Conservation (phyloP, 306 rosid genomes). For the Medicago arabica region DNA sequence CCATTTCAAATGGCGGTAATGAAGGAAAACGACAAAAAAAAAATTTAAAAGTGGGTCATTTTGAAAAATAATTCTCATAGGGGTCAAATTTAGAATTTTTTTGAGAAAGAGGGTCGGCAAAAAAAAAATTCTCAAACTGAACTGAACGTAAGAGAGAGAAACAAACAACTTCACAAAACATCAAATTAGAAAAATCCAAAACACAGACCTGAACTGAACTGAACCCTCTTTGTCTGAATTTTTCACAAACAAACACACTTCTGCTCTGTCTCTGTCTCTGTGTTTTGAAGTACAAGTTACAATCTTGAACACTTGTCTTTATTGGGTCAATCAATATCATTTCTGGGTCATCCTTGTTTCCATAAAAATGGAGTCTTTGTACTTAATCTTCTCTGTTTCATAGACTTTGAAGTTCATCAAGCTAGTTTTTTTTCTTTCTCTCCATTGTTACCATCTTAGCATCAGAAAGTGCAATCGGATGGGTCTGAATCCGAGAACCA, state of each 20-base stretch:
- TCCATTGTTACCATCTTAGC: too few species aligned
- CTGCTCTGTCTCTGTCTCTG: slow-evolving; percentile 3
- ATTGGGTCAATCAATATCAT: neutral
- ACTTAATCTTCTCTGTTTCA: slow-evolving; percentile 40
- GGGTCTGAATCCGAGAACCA: slow-evolving; percentile 72
- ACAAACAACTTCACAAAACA: neutral
- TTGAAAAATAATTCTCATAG: too few species aligned
- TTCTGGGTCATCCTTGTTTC: too few species aligned
- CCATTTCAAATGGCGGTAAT: too few species aligned
- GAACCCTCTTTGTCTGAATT: neutral
- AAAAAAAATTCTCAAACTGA: too few species aligned
- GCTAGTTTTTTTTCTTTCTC: too few species aligned
- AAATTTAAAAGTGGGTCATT: too few species aligned
- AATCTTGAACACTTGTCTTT: slow-evolving; percentile 38
- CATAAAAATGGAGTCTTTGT: too few species aligned
- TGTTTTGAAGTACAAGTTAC: slow-evolving; percentile 18
- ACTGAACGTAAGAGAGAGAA: neutral
- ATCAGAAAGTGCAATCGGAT: slow-evolving; percentile 57
- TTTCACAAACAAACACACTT: neutral
- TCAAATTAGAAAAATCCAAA: neutral
- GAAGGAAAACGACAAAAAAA: too few species aligned
- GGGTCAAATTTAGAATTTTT: too few species aligned
- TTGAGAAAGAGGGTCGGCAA: too few species aligned
- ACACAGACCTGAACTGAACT: neutral
- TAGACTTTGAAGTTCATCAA: too few species aligned